Evolutionary conservation across 2,329 filamentous ascomycete species (phyloP), one percentile per base, ranked within the genome.

Genomic region (Parafenestella ontariensis): DNA sequence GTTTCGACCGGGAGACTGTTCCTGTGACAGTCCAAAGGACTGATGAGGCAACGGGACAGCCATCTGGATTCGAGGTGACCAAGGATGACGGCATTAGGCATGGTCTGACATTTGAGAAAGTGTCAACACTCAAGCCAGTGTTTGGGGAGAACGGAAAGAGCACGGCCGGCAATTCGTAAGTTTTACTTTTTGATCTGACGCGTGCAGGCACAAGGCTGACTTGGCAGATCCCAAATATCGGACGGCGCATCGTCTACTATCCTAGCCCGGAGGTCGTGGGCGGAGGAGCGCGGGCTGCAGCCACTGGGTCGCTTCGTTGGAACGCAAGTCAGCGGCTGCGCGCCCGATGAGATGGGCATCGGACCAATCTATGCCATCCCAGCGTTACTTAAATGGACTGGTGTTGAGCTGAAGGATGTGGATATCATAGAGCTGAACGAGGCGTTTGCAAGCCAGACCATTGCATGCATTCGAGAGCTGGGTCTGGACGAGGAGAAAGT

Each of bases 301-400:
- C 92, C 98, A 76, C 73, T 98, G 53, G 94, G 89, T 76, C 98
- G 98, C 79, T 98, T 94, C 74, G 90, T 95, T 64, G 92, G 91
- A 65, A 90, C 92, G 47, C 96, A 93, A n/a, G 87, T 96, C 45
- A 90, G 91, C 41, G 94, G 94, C 64, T 86, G 97, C 9, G 87
- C 94, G 0, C 95, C 95, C 5, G 87, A 95, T 64, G 91, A 98
- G 79, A 98, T 99, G 95, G 95, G 94, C 58, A 96, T 97, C 63
- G 90, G 90, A 49, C 91, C 91, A 37, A 87, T 87, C 46, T 78
- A 83, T 53, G 85, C 85, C n/a, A 86, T 88, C 58, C 85, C 85
- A 58, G 97, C 97, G 83, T 85, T 98, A 42, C 85, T 97, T 44
- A 79, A 81, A 71, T 89, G 94, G 79, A 87, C 88, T 81, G 86